Evolutionary conservation across 2,329 filamentous ascomycete genomes (phyloP), one percentile per base, ranked within the genome.

Genomic region (Sarocladiaceae sp.): DNA sequence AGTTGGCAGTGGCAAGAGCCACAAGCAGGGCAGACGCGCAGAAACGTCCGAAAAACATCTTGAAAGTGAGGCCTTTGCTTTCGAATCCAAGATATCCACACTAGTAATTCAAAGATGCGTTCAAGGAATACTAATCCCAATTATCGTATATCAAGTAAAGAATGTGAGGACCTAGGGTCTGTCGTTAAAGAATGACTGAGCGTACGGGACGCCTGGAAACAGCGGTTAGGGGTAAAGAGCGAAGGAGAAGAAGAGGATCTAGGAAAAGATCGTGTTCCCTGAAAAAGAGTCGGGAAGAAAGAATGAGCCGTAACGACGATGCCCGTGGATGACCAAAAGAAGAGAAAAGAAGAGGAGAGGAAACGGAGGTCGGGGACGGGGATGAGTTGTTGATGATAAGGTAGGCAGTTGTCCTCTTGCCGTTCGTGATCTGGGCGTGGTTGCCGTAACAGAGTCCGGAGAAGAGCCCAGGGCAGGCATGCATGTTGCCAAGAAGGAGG

Each of bases 11-110:
- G 11, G 33, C n/a, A 33, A 19, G 21, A 3, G 18, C 41, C 18
- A 12, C 37, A 12, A 41, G 20, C 6, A 18, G 16, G n/a, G 27
- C 37, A 29, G 43, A 47, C 5, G 47, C 47, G 43, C 43, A 43
- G 37, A 44, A 27, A 12, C 13, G 29, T 23, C 24, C 37, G 6
- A 35, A 43, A 21, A 47, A 45, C 47, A 44, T 41, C 26, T 43
- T 41, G 42, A 13, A 39, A 39, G 19, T n/a, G 7, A 6, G 6
- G 16, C 9, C 4, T 24, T 26, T 10, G 6, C 34, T 39, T 35
- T 19, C n/a, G 34, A 12, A 15, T 24, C 19, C 26, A 35, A 21
- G 33, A 20, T 18, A 9, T 35, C 33, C n/a, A n/a, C n/a, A n/a
- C n/a, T n/a, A n/a, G n/a, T n/a, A n/a, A n/a, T n/a, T n/a, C n/a